These are phyloP conservation scores for Dipteronia sinensis DNA, from an alignment of 345 rosid species.

Conservation along the genomic window DNA sequence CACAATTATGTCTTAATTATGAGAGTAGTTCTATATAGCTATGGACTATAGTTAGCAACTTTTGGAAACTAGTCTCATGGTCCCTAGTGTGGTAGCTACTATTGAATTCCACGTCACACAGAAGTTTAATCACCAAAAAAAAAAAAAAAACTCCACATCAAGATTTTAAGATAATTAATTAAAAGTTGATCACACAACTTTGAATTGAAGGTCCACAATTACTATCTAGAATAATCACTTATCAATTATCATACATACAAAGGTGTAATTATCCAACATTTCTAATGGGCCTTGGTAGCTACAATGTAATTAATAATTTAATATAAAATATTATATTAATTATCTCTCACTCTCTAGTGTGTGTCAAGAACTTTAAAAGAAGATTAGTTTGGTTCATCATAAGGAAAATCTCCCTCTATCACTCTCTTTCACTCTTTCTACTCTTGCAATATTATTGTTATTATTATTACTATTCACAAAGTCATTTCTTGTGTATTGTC, in stretches of 20 bases:
- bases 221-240: constrained; percentile 26
- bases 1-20: constrained; percentile 13
- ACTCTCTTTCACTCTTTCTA: too few relatives aligned
- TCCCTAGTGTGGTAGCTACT: not conserved
- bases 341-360: not conserved
- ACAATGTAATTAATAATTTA: too few relatives aligned
- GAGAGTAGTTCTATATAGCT: not conserved
- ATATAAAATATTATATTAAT: not conserved
- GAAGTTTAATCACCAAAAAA: not conserved
- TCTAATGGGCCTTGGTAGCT: constrained; percentile 24
- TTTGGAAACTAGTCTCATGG: not conserved
- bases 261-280: constrained; percentile 17
- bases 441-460: too few relatives aligned
- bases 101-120: constrained; percentile 22
- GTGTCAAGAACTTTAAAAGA: constrained; percentile 26
- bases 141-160: constrained; percentile 8
- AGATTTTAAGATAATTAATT: not conserved
- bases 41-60: not conserved
- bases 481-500: not conserved
- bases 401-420: not conserved
- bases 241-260: constrained; percentile 5
- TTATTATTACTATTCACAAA: not conserved
- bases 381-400: constrained; percentile 20
- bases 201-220: constrained; percentile 35
- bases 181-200: constrained; percentile 31